A percentile compares a stretch with the other conserved stretches of the same genome.
Evolutionary conservation across 495 filamentous ascomycete species (phyloP).

Genomic region (Cryomyces minteri): DNA sequence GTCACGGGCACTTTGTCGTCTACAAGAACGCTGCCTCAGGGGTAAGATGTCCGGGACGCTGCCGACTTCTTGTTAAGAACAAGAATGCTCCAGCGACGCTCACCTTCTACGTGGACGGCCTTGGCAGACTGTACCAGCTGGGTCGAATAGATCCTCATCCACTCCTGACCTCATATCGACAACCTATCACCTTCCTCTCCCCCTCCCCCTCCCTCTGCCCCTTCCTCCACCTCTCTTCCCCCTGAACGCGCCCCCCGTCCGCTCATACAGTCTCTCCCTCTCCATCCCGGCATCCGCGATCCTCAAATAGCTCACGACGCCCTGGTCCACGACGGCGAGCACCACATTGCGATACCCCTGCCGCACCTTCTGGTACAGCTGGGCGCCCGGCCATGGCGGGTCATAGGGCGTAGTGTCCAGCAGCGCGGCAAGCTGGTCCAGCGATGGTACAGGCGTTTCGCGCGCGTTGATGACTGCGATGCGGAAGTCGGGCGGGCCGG

Average conservation of each 20-base stretch:
- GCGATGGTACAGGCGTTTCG: conserved; percentile 46
- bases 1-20: too few relatives aligned
- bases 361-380: conserved; percentile 32
- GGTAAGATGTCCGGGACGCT: too few relatives aligned
- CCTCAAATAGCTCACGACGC: conserved; percentile 71
- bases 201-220: conserved; percentile 23
- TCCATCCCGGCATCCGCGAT: conserved; percentile 65
- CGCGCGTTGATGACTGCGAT: conserved; percentile 66
- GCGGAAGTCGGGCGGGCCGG: conserved; percentile 60
- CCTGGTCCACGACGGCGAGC: conserved; percentile 75
- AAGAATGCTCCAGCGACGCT: too few relatives aligned
- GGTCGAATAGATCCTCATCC: too few relatives aligned
- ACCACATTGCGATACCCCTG: conserved; percentile 73
- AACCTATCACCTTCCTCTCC: conserved; percentile 11
- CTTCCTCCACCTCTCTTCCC: conserved; percentile 24
- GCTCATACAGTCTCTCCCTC: conserved; percentile 45
- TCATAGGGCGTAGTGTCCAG: conserved; percentile 49
- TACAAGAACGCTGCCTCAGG: too few relatives aligned
- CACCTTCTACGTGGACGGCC: too few relatives aligned
- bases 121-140: too few relatives aligned
- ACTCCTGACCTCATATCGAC: too few relatives aligned
- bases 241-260: conserved; percentile 19
- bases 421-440: conserved; percentile 49
- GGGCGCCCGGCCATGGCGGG: conserved; percentile 23
- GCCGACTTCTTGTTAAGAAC: too few relatives aligned